Evolutionary conservation across 148 eudicot genomes (phyloP).

Genomic region (Amaranthus cruentus): DNA sequence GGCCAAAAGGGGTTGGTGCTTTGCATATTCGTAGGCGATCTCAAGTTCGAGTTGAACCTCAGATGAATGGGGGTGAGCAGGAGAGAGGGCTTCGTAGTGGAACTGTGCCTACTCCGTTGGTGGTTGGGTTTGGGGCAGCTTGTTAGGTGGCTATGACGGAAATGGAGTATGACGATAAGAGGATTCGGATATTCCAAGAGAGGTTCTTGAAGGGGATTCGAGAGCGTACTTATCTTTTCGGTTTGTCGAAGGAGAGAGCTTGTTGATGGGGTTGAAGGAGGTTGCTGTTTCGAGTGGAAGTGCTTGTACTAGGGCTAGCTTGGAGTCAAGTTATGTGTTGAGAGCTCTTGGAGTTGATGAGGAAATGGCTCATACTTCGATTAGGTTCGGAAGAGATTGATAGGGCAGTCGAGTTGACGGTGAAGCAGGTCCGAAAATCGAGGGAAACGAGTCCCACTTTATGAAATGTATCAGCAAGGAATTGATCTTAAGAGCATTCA

Average conservation of each 20-base stretch:
- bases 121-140: slow-evolving; percentile 86
- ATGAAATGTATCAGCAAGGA: slow-evolving; percentile 92
- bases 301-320: slow-evolving; percentile 94
- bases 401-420: slow-evolving; percentile 59
- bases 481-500: slow-evolving; percentile 77
- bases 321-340: slow-evolving; percentile 85
- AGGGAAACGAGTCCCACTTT: slow-evolving; percentile 86
- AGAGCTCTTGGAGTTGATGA: slow-evolving; percentile 98
- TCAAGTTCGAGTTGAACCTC: slow-evolving; percentile 74
- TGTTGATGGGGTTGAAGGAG: slow-evolving; percentile 97
- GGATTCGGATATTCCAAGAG: slow-evolving; percentile 53
- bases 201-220: slow-evolving; percentile 64
- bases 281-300: slow-evolving; percentile 98
- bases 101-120: slow-evolving; percentile 85
- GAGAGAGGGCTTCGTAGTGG: slow-evolving; percentile 92
- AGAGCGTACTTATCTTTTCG: slow-evolving; percentile 75
- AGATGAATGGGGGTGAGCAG: slow-evolving; percentile 97
- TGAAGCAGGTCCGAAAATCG: slow-evolving; percentile 72
- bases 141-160: slow-evolving; percentile 81
- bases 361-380: slow-evolving; percentile 93
- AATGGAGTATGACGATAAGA: slow-evolving; percentile 77
- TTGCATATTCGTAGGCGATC: slow-evolving; percentile 77
- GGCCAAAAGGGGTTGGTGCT: slow-evolving; percentile 93
- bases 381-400: slow-evolving; percentile 86
- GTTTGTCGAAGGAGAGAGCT: slow-evolving; percentile 92